phyloP scores from a whole-genome alignment of 495 filamentous ascomycete genomes.

The Lasiosphaeria miniovina region DNA sequence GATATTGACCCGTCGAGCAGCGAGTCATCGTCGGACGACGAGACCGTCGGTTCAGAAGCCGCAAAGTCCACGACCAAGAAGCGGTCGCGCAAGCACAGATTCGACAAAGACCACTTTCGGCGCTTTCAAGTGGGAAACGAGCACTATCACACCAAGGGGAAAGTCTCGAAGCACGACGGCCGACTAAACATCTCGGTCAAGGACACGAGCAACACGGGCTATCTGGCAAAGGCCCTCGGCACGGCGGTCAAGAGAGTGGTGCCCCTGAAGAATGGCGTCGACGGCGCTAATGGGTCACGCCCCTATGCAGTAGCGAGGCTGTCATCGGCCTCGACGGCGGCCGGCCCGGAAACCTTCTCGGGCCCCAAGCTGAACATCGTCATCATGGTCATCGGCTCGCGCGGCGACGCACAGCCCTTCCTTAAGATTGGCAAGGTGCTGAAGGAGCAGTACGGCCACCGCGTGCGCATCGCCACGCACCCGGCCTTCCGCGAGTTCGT shows the following conservation, averaged over 20 bases:
- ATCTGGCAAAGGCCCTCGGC: slow-evolving; percentile 67
- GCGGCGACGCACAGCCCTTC: slow-evolving; percentile 79
- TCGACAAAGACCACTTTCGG: slow-evolving; percentile 29
- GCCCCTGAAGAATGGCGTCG: slow-evolving; percentile 17
- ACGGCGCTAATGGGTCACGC: slow-evolving; percentile 6
- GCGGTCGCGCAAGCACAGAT: slow-evolving; percentile 3
- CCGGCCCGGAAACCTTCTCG: slow-evolving; percentile 13
- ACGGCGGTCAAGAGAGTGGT: slow-evolving; percentile 46
- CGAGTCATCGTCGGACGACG: slow-evolving; percentile 30
- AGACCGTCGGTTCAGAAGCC: slow-evolving; percentile 5
- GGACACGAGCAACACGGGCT: slow-evolving; percentile 61
- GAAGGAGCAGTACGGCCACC: slow-evolving; percentile 62
- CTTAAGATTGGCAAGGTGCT: slow-evolving; percentile 63
- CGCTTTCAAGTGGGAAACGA: slow-evolving; percentile 60
- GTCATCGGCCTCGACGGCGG: slow-evolving; percentile 19
- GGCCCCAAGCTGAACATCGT: slow-evolving; percentile 66
- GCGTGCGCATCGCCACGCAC: slow-evolving; percentile 76
- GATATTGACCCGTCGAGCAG: slow-evolving; percentile 16
- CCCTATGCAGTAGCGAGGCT: slow-evolving; percentile 19
- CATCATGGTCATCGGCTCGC: slow-evolving; percentile 74
- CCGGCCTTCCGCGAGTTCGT: slow-evolving; percentile 66
- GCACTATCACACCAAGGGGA: slow-evolving; percentile 62
- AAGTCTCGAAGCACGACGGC: slow-evolving; percentile 64
- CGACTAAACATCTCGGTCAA: slow-evolving; percentile 68
- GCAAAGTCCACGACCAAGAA: slow-evolving; percentile 6